Conservation (phyloP, 192 early-diverging fungal genomes). For the Obelidium mucronatum region DNA sequence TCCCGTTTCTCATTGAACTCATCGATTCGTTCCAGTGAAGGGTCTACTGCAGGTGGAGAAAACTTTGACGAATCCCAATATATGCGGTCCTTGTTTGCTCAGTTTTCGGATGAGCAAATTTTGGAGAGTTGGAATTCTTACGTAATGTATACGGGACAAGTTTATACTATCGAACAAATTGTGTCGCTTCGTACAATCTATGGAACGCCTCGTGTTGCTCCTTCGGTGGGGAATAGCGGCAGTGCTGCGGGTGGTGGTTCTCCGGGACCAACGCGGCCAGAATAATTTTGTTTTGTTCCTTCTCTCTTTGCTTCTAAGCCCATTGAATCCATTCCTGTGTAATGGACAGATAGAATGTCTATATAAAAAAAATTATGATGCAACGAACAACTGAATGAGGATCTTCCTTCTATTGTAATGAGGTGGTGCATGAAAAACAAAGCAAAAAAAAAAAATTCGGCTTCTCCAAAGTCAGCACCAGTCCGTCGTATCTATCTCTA, state of each 20-base stretch:
- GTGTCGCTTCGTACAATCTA: constrained; percentile 25
- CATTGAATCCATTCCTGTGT: too few relatives aligned
- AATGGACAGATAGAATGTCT: too few relatives aligned
- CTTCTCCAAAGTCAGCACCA: too few relatives aligned
- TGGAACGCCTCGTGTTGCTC: not conserved
- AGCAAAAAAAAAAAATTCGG: too few relatives aligned
- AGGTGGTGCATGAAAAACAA: too few relatives aligned
- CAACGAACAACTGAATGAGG: too few relatives aligned
- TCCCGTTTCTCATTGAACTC: not conserved
- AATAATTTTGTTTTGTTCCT: not conserved
- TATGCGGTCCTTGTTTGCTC: constrained; percentile 28
- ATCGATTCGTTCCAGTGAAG: not conserved
- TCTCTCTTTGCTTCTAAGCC: too few relatives aligned
- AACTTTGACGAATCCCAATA: constrained; percentile 26
- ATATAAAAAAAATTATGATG: too few relatives aligned
- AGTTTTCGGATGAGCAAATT: constrained; percentile 34
- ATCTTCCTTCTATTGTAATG: too few relatives aligned
- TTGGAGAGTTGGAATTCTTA: constrained; percentile 32
- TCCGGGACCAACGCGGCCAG: not conserved
- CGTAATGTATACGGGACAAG: constrained; percentile 28
- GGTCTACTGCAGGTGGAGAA: not conserved
- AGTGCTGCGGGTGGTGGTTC: not conserved
- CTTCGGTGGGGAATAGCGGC: not conserved
- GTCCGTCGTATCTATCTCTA: too few relatives aligned
- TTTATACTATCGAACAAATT: constrained; percentile 31